A percentile compares a stretch with the other conserved stretches of the same genome.
Conservation (phyloP, 371 early-diverging fungal species). For the Saksenaea vasiformis region DNA sequence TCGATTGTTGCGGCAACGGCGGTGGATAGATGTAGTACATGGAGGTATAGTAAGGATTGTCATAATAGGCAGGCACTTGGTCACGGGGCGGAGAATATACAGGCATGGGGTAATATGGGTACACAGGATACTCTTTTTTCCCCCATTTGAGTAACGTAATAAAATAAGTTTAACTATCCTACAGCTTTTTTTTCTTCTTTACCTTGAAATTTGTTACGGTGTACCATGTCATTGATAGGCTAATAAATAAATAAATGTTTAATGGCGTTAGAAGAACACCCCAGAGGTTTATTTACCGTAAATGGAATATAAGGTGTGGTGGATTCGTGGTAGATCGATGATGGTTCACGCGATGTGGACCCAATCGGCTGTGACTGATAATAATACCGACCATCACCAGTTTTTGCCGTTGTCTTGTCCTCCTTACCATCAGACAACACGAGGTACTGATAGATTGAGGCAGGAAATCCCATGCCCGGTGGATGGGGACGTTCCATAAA, state of each 20-base stretch:
- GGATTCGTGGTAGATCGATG: neutral
- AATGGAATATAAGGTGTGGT: neutral
- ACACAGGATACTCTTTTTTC: neutral
- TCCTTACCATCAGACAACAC: neutral
- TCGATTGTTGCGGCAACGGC: neutral
- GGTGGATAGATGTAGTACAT: neutral
- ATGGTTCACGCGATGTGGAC: neutral
- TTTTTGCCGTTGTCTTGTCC: neutral
- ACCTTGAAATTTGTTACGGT: neutral
- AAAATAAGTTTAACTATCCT: neutral
- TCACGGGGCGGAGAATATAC: slow-evolving; percentile 6
- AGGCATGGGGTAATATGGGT: slow-evolving; percentile 7
- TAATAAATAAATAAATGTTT: neutral
- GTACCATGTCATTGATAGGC: neutral
- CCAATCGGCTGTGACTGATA: neutral
- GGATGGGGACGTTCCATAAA: slow-evolving; percentile 18
- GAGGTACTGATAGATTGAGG: slow-evolving; percentile 11
- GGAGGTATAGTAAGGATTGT: slow-evolving; percentile 3
- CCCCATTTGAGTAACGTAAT: neutral
- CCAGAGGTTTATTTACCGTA: neutral
- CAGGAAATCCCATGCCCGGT: slow-evolving; percentile 22
- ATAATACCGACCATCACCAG: neutral
- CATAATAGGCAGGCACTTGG: neutral
- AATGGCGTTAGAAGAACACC: no score
- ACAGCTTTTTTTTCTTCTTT: neutral